Percentiles rank a stretch among this genome's conserved stretches.
phyloP scores from a whole-genome alignment of 2,329 filamentous ascomycete species.

The Emergomyces orientalis region DNA sequence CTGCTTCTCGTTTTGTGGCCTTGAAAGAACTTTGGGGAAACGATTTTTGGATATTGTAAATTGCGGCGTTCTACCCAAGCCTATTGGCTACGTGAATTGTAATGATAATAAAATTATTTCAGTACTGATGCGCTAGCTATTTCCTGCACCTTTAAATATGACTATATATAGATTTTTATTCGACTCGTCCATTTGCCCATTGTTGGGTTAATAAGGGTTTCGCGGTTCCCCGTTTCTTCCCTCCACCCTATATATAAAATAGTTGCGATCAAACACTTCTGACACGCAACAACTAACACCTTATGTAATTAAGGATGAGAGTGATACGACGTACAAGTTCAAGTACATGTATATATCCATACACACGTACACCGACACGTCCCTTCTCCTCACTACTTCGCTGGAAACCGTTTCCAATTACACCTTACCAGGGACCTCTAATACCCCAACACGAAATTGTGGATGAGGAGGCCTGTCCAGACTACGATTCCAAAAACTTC shows the following conservation, averaged over 20 bases:
- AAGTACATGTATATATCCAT: background rate
- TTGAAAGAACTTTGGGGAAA: background rate
- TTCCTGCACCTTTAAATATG: background rate
- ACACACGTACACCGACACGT: background rate
- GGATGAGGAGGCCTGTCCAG: constrained; percentile 12
- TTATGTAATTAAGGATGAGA: background rate
- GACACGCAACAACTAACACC: background rate
- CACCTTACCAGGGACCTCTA: background rate
- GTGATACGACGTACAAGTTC: background rate
- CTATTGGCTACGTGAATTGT: background rate
- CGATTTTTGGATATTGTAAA: background rate
- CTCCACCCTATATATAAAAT: too few relatives aligned
- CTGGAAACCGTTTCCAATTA: background rate
- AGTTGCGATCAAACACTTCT: background rate
- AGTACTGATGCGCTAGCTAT: too few relatives aligned
- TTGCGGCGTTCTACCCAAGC: background rate
- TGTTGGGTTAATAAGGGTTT: too few relatives aligned
- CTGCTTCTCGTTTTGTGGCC: background rate
- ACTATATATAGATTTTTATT: background rate
- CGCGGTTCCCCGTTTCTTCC: too few relatives aligned
- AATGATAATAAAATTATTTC: background rate
- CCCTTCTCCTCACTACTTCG: background rate
- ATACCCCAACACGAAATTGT: constrained; percentile 10
- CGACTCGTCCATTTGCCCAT: too few relatives aligned
- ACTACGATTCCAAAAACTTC: constrained; percentile 8